These are phyloP conservation scores for Parathielavia hyrcaniae DNA, from an alignment of 495 filamentous ascomycete species.

Conservation along the genomic window DNA sequence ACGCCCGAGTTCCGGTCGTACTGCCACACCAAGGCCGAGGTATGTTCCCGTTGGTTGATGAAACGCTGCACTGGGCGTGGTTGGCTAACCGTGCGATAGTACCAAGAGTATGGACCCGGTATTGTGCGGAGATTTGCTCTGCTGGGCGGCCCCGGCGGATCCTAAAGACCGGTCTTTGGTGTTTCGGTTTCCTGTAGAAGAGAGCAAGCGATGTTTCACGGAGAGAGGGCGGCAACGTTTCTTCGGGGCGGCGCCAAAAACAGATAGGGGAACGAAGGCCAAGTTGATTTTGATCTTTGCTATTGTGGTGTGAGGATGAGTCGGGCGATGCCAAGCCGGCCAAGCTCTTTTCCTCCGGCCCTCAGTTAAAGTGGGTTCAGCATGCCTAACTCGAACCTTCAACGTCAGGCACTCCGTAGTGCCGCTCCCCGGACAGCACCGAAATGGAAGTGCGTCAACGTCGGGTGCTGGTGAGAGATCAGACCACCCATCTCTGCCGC, in stretches of 20 bases:
- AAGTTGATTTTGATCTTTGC: not conserved
- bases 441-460: too few relatives aligned
- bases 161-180: conserved; percentile 29
- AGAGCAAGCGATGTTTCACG: conserved; percentile 24
- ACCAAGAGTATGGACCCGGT: conserved; percentile 89
- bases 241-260: conserved; percentile 18
- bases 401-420: conserved; percentile 7
- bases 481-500: not conserved
- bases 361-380: not conserved
- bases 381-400: not conserved
- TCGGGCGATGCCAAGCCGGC: conserved; percentile 1
- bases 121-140: conserved; percentile 94
- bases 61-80: not conserved
- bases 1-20: conserved; percentile 98
- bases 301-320: not conserved
- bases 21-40: conserved; percentile 93
- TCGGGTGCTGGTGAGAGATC: not conserved
- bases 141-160: conserved; percentile 80
- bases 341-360: not conserved
- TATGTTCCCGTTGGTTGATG: conserved; percentile 21
- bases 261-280: conserved; percentile 16
- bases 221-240: conserved; percentile 15
- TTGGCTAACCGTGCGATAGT: conserved; percentile 43
- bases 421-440: not conserved
- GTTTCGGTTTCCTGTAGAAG: conserved; percentile 20